Evolutionary conservation across 176 grass and related monocot species (phyloP).

Genomic region (bread wheat (Triticum aestivum)): IWGSC_CS_RefSeq_v2.1 NC_057802.1:523816398-523816897

Average conservation of each 20-base stretch:
- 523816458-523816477: constrained; percentile 41
- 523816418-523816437: constrained; percentile 7
- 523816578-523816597: neutral
- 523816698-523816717: neutral
- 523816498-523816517: neutral
- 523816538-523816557: neutral
- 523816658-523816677: neutral
- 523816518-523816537: neutral
- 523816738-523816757: too few species aligned
- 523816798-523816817: too few species aligned
- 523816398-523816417: neutral
- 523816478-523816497: constrained; percentile 38
- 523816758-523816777: neutral
- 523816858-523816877: too few species aligned
- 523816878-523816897: too few species aligned
- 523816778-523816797: neutral
- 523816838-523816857: too few species aligned
- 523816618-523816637: neutral
- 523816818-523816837: too few species aligned
- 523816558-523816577: neutral
- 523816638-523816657: neutral
- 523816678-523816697: neutral
- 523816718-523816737: neutral
- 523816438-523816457: constrained; percentile 27
- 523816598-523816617: neutral